Evolutionary conservation across 1,139 yeast species (phyloP), one percentile per base, ranked within the genome.

Genomic region (Geotrichum candidum): DNA sequence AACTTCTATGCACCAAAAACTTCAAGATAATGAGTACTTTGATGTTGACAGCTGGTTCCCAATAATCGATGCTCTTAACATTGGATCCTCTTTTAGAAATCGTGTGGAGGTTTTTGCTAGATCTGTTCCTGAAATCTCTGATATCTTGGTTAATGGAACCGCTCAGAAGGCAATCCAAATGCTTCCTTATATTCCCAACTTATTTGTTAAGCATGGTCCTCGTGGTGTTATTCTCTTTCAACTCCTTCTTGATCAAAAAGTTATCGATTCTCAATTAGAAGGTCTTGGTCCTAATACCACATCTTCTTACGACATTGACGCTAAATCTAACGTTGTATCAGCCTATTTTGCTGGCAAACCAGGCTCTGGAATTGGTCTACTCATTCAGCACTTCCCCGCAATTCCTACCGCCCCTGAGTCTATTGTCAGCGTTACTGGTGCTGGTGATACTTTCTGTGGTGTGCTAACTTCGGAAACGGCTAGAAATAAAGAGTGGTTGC

Each of bases 11-110:
- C 82, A 82, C 70, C 76, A 76, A 5, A 72, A 85, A 2, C 82
- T 89, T 66, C 75, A 76, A 5, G 67, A 67, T 0, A 67, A 72
- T 1, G 90, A 80, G 5, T 74, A 77, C 57, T 87, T 88, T 70
- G 92, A 86, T 66, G 74, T 81, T 31, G 87, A 86, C 57, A 68
- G 73, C 3, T 90, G 96, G 96, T 90, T 90, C 73, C 88, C 88
- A 0, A 76, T 85, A 1, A 74, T 90, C 27, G 96, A 90, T 70
- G 73, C 82, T 1, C 72, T 88, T 58, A 84, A 85, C 11, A 72
- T 86, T 52, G 80, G 82, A 63, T 73, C 82, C 2, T 69, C 68
- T 1, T 78, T 85, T 66, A 72, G 86, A 59, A 79, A 78, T 58
- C 70, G 71, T 63, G 66, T 83, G 65, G 75, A 75, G 56, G 65